phyloP scores from a whole-genome alignment of 2,329 filamentous ascomycete species.

The Mycogone perniciosa region DNA sequence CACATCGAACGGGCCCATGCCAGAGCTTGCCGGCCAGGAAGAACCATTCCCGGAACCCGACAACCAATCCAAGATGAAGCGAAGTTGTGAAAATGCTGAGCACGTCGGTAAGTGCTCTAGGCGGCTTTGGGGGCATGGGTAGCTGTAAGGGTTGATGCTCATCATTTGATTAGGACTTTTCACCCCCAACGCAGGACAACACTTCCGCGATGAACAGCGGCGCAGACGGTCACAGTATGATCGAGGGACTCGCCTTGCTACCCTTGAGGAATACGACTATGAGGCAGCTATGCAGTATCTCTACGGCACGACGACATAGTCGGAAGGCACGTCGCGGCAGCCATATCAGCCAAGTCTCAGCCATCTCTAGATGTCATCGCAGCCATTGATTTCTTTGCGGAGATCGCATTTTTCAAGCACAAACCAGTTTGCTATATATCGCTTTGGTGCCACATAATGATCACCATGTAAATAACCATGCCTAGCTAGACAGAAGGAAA shows the following conservation, averaged over 20 bases:
- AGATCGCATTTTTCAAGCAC: conserved; percentile 4
- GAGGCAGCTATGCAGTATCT: conserved; percentile 37
- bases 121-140: neutral
- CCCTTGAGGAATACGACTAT: conserved; percentile 56
- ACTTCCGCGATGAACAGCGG: conserved; percentile 68
- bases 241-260: conserved; percentile 68
- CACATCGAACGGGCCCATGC: conserved; percentile 41
- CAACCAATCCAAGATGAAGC: conserved; percentile 80
- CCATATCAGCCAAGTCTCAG: neutral
- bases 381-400: conserved; percentile 9
- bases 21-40: conserved; percentile 59
- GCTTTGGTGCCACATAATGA: conserved; percentile 11
- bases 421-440: conserved; percentile 15
- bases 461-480: conserved; percentile 13
- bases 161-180: conserved; percentile 57
- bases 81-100: conserved; percentile 80
- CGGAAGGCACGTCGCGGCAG: neutral
- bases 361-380: conserved; percentile 3
- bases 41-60: conserved; percentile 72
- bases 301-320: conserved; percentile 22
- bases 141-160: neutral
- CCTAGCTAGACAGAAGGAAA: conserved; percentile 11
- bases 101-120: conserved; percentile 60
- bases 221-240: conserved; percentile 74
- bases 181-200: conserved; percentile 69